Conservation (phyloP, 345 rosid genomes). For the Salix dunnii region DNA sequence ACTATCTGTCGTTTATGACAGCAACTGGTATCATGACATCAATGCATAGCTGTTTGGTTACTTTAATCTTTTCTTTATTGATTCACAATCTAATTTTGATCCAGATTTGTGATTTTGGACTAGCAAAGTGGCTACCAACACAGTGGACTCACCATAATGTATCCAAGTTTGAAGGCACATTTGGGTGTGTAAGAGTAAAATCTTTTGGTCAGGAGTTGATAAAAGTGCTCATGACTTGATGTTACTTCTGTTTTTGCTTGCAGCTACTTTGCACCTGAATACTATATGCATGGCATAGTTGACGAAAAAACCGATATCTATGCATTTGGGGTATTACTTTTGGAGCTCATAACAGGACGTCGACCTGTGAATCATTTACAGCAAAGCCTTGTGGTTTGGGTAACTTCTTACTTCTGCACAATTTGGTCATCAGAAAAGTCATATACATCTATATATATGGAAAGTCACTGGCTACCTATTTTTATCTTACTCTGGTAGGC, state of each 20-base stretch:
- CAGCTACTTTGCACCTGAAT: slow-evolving; percentile 94
- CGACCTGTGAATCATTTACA: slow-evolving; percentile 65
- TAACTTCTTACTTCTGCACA: slow-evolving; percentile 20
- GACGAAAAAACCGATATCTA: slow-evolving; percentile 93
- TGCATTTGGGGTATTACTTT: slow-evolving; percentile 81
- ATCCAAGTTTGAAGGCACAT: slow-evolving; percentile 92
- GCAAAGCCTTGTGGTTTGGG: slow-evolving; percentile 80
- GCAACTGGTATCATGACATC: not conserved
- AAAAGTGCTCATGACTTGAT: not conserved
- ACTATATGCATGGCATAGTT: slow-evolving; percentile 87
- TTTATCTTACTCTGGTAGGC: slow-evolving; percentile 43
- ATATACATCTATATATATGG: not conserved
- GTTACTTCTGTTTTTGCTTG: slow-evolving; percentile 16
- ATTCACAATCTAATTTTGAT: slow-evolving; percentile 8
- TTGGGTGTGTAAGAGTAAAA: slow-evolving; percentile 54
- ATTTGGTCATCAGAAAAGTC: not conserved
- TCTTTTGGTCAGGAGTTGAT: not conserved
- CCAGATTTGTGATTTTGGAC: slow-evolving; percentile 90
- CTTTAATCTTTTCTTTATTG: slow-evolving; percentile 7
- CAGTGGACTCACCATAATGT: slow-evolving; percentile 82
- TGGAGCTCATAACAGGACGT: slow-evolving; percentile 84
- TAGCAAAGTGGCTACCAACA: slow-evolving; percentile 91
- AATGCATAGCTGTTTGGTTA: not conserved
- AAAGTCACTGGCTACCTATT: not conserved
- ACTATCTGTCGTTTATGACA: not conserved